phyloP scores from a whole-genome alignment of 1,139 yeast genomes.

The Barnettozyma hawaiiensis region DNA sequence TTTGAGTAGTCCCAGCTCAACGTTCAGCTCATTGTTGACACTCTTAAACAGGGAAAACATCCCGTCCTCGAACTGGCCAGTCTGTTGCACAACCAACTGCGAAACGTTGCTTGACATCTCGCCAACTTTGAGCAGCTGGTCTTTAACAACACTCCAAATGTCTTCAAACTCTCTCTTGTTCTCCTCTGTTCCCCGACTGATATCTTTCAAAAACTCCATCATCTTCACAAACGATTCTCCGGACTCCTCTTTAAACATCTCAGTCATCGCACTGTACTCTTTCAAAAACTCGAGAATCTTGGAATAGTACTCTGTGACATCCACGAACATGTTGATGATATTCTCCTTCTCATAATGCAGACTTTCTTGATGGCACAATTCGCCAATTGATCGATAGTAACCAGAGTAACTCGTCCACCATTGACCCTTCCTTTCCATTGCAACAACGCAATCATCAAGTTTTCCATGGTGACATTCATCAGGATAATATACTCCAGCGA shows the following conservation, averaged over 20 bases:
- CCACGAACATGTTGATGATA: slow-evolving; percentile 39
- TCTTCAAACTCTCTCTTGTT: slow-evolving; percentile 11
- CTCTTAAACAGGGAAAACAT: slow-evolving; percentile 11
- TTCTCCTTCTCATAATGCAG: slow-evolving; percentile 50
- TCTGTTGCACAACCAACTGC: slow-evolving; percentile 11
- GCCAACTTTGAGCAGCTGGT: slow-evolving; percentile 14
- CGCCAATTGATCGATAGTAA: slow-evolving; percentile 43
- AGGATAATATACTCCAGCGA: slow-evolving; percentile 37
- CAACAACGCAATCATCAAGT: slow-evolving; percentile 33
- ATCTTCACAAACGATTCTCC: slow-evolving; percentile 13
- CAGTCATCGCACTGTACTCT: slow-evolving; percentile 17
- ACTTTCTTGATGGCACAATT: slow-evolving; percentile 45
- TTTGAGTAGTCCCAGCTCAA: slow-evolving; percentile 10
- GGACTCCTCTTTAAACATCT: slow-evolving; percentile 17
- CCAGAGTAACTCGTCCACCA: slow-evolving; percentile 63
- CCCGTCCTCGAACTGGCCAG: slow-evolving; percentile 9
- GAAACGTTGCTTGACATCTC: slow-evolving; percentile 15
- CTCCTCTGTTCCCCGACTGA: slow-evolving; percentile 6
- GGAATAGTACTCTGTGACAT: slow-evolving; percentile 37
- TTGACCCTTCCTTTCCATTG: slow-evolving; percentile 42
- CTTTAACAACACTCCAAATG: slow-evolving; percentile 14
- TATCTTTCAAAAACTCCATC: slow-evolving; percentile 15
- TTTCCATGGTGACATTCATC: slow-evolving; percentile 27
- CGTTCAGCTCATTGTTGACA: slow-evolving; percentile 8
- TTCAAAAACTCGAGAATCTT: slow-evolving; percentile 23